Percentiles rank a stretch among this genome's conserved stretches.
Evolutionary conservation across 495 filamentous ascomycete species (phyloP).

Genomic region (Oleoguttula mirabilis): DNA sequence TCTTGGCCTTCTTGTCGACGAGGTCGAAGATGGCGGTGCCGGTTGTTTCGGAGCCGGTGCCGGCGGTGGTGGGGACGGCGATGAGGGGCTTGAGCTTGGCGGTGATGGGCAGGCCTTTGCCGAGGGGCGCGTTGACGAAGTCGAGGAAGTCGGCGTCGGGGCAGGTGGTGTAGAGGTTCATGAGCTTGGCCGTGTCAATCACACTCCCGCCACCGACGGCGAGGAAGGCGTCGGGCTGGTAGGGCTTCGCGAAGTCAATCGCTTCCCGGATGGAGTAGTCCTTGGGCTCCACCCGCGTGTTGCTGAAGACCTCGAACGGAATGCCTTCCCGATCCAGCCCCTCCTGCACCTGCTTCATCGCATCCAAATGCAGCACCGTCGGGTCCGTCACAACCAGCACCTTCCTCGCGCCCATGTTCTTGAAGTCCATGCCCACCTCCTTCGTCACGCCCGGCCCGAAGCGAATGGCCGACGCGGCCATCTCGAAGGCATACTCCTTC

Average conservation of each 20-base stretch:
- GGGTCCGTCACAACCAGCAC: conserved; percentile 85
- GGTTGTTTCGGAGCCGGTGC: conserved; percentile 90
- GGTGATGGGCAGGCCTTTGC: conserved; percentile 72
- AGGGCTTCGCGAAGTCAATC: conserved; percentile 68
- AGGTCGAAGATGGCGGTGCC: conserved; percentile 97
- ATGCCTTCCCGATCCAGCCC: conserved; percentile 65
- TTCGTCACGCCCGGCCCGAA: conserved; percentile 89
- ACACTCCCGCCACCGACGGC: conserved; percentile 68
- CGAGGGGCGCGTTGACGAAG: conserved; percentile 93
- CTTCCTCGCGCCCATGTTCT: conserved; percentile 73
- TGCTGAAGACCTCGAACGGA: conserved; percentile 65
- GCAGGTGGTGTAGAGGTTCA: conserved; percentile 88
- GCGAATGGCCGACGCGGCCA: conserved; percentile 86
- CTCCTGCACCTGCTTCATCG: conserved; percentile 74
- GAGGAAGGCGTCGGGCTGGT: conserved; percentile 73
- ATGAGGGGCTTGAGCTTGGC: conserved; percentile 71
- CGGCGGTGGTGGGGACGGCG: conserved; percentile 89
- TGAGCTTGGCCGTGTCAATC: conserved; percentile 95
- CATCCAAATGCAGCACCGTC: conserved; percentile 64
- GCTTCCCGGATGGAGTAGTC: conserved; percentile 81
- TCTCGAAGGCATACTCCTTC: conserved; percentile 97
- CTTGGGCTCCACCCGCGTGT: conserved; percentile 77
- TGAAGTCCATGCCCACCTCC: conserved; percentile 98
- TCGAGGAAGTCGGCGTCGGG: conserved; percentile 86
- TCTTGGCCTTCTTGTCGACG: conserved; percentile 76